A percentile compares a stretch with the other conserved stretches of the same genome.
Conservation (phyloP, 2,329 filamentous ascomycete genomes). For the Fusarium pininemorale region DNA sequence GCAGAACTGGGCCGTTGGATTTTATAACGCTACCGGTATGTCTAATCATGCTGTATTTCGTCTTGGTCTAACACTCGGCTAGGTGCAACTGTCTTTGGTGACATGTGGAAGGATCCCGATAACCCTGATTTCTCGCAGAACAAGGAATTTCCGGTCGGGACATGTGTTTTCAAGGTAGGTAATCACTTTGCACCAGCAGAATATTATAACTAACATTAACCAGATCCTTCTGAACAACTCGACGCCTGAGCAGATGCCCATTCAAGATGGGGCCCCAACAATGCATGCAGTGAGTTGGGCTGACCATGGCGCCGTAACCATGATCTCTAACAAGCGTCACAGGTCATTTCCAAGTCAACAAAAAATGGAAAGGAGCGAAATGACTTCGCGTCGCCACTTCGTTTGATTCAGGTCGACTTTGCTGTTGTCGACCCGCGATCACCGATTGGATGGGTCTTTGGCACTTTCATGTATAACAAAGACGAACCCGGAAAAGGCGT, state of each 20-base stretch:
- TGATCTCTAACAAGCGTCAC: neutral
- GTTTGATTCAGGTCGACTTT: neutral
- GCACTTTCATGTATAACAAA: neutral
- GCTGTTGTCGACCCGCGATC: neutral
- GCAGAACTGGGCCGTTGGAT: neutral
- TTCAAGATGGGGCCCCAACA: neutral
- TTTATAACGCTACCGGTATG: neutral
- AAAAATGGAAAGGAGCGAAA: neutral
- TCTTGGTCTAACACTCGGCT: neutral
- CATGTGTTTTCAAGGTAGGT: neutral
- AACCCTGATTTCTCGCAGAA: neutral
- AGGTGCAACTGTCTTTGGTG: neutral
- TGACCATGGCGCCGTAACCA: fast-evolving
- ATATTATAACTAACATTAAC: fast-evolving
- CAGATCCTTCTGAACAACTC: neutral
- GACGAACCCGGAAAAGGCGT: neutral
- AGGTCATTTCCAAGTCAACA: neutral
- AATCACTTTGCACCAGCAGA: fast-evolving
- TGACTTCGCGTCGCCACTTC: neutral
- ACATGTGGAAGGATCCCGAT: neutral
- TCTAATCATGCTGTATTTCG: fast-evolving
- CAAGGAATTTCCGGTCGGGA: neutral
- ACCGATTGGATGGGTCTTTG: neutral
- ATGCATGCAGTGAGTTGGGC: neutral
- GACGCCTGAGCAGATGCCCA: neutral